Evolutionary conservation across 140 eudicot genomes (phyloP).

Genomic region (Senecio squalidus): DNA sequence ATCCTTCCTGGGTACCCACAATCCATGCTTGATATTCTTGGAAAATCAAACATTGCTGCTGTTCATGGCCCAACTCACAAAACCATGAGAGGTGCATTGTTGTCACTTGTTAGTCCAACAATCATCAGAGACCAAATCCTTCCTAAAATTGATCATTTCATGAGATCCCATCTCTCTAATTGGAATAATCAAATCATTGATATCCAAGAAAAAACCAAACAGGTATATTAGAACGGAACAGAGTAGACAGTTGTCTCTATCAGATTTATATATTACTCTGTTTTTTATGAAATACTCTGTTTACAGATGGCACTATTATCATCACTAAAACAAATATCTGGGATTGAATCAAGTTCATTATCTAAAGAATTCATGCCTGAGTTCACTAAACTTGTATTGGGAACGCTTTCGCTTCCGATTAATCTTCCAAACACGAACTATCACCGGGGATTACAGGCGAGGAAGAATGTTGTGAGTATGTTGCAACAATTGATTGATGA

Average conservation of each 20-base stretch:
- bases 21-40: conserved; percentile 92
- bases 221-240: too few species aligned
- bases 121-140: conserved; percentile 68
- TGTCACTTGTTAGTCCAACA: conserved; percentile 73
- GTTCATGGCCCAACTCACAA: conserved; percentile 94
- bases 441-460: conserved; percentile 81
- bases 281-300: conserved; percentile 4
- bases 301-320: conserved; percentile 91
- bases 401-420: conserved; percentile 91
- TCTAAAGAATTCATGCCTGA: conserved; percentile 77
- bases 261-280: background rate
- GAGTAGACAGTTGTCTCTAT: too few species aligned
- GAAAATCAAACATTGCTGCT: conserved; percentile 94
- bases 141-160: conserved; percentile 82
- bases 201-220: conserved; percentile 90
- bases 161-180: conserved; percentile 75
- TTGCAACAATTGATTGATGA: conserved; percentile 52
- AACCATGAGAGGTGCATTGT: conserved; percentile 93
- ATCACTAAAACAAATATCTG: conserved; percentile 75
- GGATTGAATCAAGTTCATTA: conserved; percentile 52
- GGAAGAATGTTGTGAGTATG: conserved; percentile 63
- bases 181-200: conserved; percentile 74
- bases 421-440: conserved; percentile 82
- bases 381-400: conserved; percentile 76
- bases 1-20: conserved; percentile 93